Percentiles rank a stretch among this genome's conserved stretches.
phyloP scores from a whole-genome alignment of 179 eudicot genomes.

The Silene coronaria region DNA sequence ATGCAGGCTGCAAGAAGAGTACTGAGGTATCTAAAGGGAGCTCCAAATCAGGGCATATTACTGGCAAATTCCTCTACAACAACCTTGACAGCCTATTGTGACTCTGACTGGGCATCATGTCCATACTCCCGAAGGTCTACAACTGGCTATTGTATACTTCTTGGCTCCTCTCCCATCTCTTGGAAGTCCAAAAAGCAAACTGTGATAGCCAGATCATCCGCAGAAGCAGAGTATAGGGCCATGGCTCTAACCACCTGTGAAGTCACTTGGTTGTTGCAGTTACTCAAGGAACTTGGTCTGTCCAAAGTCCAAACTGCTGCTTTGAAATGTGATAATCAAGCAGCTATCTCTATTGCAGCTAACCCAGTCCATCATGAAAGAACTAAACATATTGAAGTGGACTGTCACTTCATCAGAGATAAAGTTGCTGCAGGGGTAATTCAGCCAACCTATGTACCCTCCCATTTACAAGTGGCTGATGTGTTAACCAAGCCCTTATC shows the following conservation, averaged over 20 bases:
- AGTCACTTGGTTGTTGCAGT: not conserved
- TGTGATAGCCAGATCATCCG: no score
- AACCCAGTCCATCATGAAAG: not conserved
- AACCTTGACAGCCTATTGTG: not conserved
- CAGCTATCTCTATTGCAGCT: not conserved
- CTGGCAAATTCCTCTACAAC: not conserved
- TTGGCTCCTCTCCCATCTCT: not conserved
- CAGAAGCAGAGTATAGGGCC: no score
- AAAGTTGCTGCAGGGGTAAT: not conserved
- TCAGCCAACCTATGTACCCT: not conserved
- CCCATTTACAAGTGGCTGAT: not conserved
- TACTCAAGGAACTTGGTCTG: not conserved
- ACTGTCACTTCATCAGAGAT: not conserved
- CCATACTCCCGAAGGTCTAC: not conserved
- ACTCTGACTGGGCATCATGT: not conserved
- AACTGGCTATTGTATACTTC: not conserved
- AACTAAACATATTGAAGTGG: not conserved
- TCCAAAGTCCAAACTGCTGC: not conserved
- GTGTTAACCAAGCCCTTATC: not conserved
- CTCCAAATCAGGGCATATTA: not conserved
- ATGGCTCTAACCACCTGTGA: not conserved
- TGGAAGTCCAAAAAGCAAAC: not conserved
- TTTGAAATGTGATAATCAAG: not conserved
- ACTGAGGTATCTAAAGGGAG: no score
- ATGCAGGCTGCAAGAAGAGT: not conserved